Conservation (phyloP, 2,329 filamentous ascomycete species). For the Phialemoniopsis sp. region DNA sequence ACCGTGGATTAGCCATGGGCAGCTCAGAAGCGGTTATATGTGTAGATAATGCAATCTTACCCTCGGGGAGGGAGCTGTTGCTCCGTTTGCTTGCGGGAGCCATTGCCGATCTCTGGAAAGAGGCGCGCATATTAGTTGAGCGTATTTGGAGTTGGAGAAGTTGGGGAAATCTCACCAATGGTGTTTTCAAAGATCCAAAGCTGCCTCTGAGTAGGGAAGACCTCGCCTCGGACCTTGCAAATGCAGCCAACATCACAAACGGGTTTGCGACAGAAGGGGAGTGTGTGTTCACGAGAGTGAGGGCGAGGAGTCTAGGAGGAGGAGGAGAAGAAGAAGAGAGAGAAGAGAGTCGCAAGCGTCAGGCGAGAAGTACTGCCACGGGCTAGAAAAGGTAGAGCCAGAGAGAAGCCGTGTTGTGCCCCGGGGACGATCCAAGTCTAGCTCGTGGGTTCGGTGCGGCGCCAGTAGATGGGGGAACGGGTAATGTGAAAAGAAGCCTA, state of each 20-base stretch:
- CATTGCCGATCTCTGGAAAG: slow-evolving; percentile 36
- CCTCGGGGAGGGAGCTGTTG: slow-evolving; percentile 53
- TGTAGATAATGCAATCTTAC: slow-evolving; percentile 21
- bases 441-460: not conserved
- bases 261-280: not conserved
- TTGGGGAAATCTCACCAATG: no score
- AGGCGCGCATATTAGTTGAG: slow-evolving; percentile 5
- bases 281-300: no score
- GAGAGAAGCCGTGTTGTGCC: no score
- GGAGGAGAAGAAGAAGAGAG: slow-evolving; percentile 1
- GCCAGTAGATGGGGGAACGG: no score
- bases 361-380: slow-evolving; percentile 9
- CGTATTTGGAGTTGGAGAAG: not conserved
- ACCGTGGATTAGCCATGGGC: not conserved
- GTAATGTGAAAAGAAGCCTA: not conserved
- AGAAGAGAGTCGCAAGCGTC: not conserved
- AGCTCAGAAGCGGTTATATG: slow-evolving; percentile 3
- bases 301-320: slow-evolving; percentile 2
- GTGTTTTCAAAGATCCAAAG: not conserved
- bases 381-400: slow-evolving; percentile 11
- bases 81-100: slow-evolving; percentile 46
- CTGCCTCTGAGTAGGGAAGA: slow-evolving; percentile 23
- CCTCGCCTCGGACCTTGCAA: slow-evolving; percentile 28
- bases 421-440: no score
- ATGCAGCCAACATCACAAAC: slow-evolving; percentile 28